Evolutionary conservation across 306 rosid genomes (phyloP).

Genomic region (Lupinus albus): DNA sequence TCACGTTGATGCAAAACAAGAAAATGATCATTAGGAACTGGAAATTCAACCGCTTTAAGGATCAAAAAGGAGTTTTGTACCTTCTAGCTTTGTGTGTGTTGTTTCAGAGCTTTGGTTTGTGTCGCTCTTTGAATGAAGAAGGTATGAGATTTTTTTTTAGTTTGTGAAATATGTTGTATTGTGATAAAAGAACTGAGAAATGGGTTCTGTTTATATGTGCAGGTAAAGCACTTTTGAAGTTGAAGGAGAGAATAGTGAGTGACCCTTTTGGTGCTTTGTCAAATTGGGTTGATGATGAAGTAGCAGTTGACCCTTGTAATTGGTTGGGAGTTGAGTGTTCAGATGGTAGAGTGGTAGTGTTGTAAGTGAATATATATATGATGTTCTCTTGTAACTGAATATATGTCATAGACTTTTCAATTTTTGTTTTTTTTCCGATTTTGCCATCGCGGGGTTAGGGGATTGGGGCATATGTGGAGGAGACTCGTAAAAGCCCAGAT

Average conservation of each 20-base stretch:
- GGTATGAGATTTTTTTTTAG: constrained; percentile 49
- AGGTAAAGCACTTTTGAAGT: constrained; percentile 85
- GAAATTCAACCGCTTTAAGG: constrained; percentile 49
- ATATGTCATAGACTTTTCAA: neutral
- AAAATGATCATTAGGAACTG: constrained; percentile 45
- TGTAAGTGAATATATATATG: constrained; percentile 54
- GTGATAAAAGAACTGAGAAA: constrained; percentile 8
- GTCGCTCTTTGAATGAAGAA: constrained; percentile 78
- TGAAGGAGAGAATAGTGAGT: constrained; percentile 60
- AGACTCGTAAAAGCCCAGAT: no score
- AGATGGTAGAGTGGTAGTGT: constrained; percentile 63
- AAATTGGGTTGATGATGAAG: constrained; percentile 69
- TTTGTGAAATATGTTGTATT: constrained; percentile 26
- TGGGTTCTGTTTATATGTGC: constrained; percentile 41
- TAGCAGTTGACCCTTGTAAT: constrained; percentile 60
- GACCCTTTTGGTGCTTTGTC: constrained; percentile 82
- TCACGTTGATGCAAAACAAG: constrained; percentile 13
- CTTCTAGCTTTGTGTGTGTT: constrained; percentile 48
- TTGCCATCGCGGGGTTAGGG: constrained; percentile 1
- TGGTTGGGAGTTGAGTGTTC: constrained; percentile 92
- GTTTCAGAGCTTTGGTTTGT: constrained; percentile 54
- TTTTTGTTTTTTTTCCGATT: neutral
- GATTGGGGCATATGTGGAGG: no score
- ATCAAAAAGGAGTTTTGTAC: constrained; percentile 32
- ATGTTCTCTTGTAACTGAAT: neutral